Base-by-base conservation (phyloP, 768 basidiomycete genomes). In the Ramaria sp. region DNA sequence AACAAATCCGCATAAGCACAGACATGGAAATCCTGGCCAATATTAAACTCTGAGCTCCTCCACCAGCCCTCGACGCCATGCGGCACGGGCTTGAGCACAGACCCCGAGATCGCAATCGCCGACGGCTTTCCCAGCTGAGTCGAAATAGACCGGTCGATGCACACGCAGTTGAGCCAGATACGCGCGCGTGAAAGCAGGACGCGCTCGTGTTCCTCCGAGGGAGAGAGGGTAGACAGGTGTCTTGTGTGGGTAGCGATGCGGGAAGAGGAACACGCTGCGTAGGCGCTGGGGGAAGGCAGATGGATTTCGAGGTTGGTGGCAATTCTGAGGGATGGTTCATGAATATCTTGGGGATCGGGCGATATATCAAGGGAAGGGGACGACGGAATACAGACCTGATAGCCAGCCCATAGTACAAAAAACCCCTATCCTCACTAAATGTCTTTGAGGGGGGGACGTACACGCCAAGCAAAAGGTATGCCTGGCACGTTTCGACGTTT, bases 161-260 rank as follows among this genome's bases (percentile, higher is more conserved):
- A 81, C 63, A 79, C 85, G 64, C 83, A 87, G 62, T 81, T 80
- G 52, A 88, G 70, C 85, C 85, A 88, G 27, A 81, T 82, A 57
- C 88, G 72, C 22, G 78, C 79, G 38, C 85, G 74, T 61, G 88
- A 88, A 38, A 83, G 69, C 34, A 88, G 76, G 69, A 92, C 70
- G n/a, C 74, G 71, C 70, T 85, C 84, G 30, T 82, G 73, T 59
- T 79, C 78, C 47, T 73, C 71, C n/a, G 77, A 76, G 60, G 50
- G 75, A 71, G 0, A 67, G 60, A 41, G 39, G 13, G 39, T 18
- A 7, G 39, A n/a, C 2, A 43, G 71, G 69, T 66, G 64, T 6
- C 67, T 62, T 1, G 74, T 63, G 1, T 63, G 71, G 12, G 77
- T 73, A 48, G 24, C 24, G 53, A 41, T 6, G 39, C 39, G 16